Evolutionary conservation across 352 stramenopile species (phyloP), one percentile per base, ranked within the genome.

Genomic region (Vaucheria bursata): DNA sequence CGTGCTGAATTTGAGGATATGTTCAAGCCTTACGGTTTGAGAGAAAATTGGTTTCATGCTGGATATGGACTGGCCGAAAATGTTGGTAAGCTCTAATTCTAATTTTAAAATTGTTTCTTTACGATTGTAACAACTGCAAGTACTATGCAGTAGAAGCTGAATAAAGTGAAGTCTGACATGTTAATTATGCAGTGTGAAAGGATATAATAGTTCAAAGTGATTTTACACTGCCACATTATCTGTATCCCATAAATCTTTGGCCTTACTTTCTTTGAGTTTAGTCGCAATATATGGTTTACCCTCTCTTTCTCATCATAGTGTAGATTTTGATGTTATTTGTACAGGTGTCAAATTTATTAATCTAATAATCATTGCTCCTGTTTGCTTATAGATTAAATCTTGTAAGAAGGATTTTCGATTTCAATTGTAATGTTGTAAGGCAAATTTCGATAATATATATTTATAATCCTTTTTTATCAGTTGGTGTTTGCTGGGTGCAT

Each of bases 31-130:
- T 83, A 81, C 69, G 74, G 79, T 5, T 36, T 79, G 2, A 31
- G 73, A 12, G 29, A 87, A 37, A 92, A 96, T 4, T 77, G 72
- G 72, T 91, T 99, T 71, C 94, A 92, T 74, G 93, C 94, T 1
- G 97, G 92, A 18, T 99, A 98, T 85, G 96, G 96, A 29, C 87
- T 99, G n/a, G 96, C 96, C 7, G 96, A 99, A 86, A 91, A 97
- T 82, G 98, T 94, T 0, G 96, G 45, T 59, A 25, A 59, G 45
- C 45, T 59, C 45, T 25, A 59, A 59, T 18, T 59, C 18, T 18
- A 18, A 25, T 25, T 25, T 18, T 18, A 59, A 59, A 18, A 59
- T 59, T 59, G 12, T 59, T 18, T 59, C 12, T 59, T 25, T 59
- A 25, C 25, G 45, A 18, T 25, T 59, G 45, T 18, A 18, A 25